A percentile compares a stretch with the other conserved stretches of the same genome.
phyloP scores from a whole-genome alignment of 2,329 filamentous ascomycete species.

The Emericellopsis atlantica region DNA sequence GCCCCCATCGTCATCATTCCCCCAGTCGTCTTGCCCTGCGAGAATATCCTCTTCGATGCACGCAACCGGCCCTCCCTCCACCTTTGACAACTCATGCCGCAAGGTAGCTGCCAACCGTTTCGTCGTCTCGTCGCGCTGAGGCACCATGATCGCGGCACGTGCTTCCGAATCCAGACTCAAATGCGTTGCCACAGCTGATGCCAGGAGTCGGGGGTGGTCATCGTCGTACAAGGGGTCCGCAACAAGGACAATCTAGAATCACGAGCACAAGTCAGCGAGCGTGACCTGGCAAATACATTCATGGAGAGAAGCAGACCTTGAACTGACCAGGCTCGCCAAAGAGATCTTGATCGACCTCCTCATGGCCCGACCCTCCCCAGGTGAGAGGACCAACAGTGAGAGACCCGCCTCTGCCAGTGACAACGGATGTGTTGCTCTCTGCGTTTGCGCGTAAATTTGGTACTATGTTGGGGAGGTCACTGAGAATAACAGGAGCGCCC shows the following conservation, averaged over 20 bases:
- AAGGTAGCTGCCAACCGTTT: constrained; percentile 29
- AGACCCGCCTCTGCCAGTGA: constrained; percentile 41
- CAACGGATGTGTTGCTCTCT: constrained; percentile 43
- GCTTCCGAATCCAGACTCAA: constrained; percentile 40
- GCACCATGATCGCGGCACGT: constrained; percentile 68
- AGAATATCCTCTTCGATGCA: constrained; percentile 49
- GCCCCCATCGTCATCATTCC: constrained; percentile 31
- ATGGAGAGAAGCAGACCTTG: constrained; percentile 19
- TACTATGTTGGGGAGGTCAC: constrained; percentile 75
- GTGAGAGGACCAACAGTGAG: constrained; percentile 57
- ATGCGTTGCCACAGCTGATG: constrained; percentile 56
- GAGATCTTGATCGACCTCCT: constrained; percentile 27
- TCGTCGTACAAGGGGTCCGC: constrained; percentile 84
- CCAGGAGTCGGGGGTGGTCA: constrained; percentile 64
- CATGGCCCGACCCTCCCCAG: constrained; percentile 46
- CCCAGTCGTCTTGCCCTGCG: constrained; percentile 64
- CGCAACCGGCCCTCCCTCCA: constrained; percentile 36
- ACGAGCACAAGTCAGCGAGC: neutral
- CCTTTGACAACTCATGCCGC: constrained; percentile 45
- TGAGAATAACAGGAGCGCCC: constrained; percentile 55
- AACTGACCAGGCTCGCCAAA: constrained; percentile 37
- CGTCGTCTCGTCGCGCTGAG: constrained; percentile 59
- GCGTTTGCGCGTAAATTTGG: constrained; percentile 70
- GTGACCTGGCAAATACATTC: neutral
- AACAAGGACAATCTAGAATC: constrained; percentile 55